Percentiles rank a stretch among this genome's conserved stretches.
phyloP scores from a whole-genome alignment of 2,329 filamentous ascomycete species.

The Aschersonia sp. region DNA sequence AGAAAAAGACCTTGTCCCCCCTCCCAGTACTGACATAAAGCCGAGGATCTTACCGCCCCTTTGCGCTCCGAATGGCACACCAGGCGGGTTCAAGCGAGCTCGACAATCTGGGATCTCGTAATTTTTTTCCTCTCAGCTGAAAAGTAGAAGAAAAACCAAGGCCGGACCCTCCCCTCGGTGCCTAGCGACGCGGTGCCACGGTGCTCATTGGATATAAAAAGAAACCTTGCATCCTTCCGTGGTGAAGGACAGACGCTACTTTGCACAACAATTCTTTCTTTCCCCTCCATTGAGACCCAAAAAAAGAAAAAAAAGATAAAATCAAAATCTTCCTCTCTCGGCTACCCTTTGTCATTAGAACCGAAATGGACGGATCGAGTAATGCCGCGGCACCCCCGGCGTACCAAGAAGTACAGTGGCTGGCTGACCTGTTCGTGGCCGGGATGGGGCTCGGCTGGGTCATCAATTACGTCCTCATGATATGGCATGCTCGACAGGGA shows the following conservation, averaged over 20 bases:
- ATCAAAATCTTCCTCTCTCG: not conserved
- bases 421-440: conserved; percentile 5
- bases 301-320: not conserved
- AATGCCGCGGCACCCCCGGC: conserved; percentile 2
- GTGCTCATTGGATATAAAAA: conserved; percentile 1
- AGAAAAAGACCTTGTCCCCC: no score
- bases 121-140: no score
- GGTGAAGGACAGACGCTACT: not conserved
- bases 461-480: conserved; percentile 6
- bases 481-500: conserved; percentile 4
- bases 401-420: conserved; percentile 5
- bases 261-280: not conserved
- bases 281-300: not conserved
- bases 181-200: no score
- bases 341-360: no score
- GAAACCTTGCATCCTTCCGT: not conserved
- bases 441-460: conserved; percentile 7
- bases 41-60: not conserved
- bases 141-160: no score
- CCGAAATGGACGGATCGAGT: conserved; percentile 6
- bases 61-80: not conserved
- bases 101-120: no score
- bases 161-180: no score
- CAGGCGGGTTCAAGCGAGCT: no score
- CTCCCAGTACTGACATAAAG: not conserved